Base-by-base conservation (phyloP, 2,329 filamentous ascomycete species). In the Balansia obtecta region DNA sequence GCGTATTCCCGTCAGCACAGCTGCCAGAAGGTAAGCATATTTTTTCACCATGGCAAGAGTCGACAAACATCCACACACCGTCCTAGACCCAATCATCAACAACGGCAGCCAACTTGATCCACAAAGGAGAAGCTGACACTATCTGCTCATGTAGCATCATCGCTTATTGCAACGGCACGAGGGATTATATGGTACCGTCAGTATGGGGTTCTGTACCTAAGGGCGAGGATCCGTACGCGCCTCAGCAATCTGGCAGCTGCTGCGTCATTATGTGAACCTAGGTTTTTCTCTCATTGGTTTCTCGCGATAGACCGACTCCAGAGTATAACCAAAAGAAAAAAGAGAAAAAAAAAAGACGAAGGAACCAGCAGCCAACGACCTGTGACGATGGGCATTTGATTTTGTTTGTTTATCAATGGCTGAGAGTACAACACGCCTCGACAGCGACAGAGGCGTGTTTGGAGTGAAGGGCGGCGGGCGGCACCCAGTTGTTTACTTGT, bases 131-230 rank as follows among this genome's bases (percentile, higher is more conserved):
- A 20, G 48, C 48, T 50, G 48, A 50, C 48, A 32, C 30, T 22
- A n/a, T 50, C 20, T 13, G 15, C 42, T 13, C 16, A 37, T 32
- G 8, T 40, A 98, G 93, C 69, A 86, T 97, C 68, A 97, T 97
- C 68, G 87, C 88, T 60, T 97, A 97, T 74, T 97, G 91, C 72
- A 95, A 95, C 71, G 90, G 88, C 70, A 96, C 93, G 61, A 86
- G 91, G 70, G 93, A 98, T 69, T 97, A 95, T 75, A 97, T 98
- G 93, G 90, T 97, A 49, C 90, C 90, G 48, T 95, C 89, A 49
- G 87, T 94, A 68, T 98, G 93, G 93, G 91, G 91, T 59, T 80
- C 84, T 54, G 88, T 97, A 57, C 88, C 94, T 65, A 91, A 89
- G 76, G 85, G 86, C 68, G 93, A 97, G 67, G 93, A 98, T 67